Conservation (phyloP, 306 rosid genomes). For the Prunus salicina region DNA sequence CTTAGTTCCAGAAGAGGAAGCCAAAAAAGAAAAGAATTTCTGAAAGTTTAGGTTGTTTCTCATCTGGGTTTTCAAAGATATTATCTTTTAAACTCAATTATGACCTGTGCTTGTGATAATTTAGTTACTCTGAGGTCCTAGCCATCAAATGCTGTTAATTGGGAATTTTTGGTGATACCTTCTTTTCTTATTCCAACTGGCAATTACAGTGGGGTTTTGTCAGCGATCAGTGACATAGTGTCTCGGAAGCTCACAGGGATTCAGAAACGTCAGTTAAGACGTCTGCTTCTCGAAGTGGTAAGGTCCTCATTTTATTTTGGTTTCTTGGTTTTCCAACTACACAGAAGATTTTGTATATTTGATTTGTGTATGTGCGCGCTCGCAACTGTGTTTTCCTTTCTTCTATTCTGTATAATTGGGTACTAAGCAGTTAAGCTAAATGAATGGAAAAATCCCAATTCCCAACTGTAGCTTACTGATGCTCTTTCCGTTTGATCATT, state of each 20-base stretch:
- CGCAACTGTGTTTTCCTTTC: neutral
- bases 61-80: constrained; percentile 9
- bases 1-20: neutral
- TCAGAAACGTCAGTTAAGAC: constrained; percentile 66
- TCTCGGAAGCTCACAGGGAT: constrained; percentile 93
- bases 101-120: neutral
- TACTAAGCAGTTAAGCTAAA: neutral
- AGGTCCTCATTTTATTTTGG: neutral
- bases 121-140: neutral
- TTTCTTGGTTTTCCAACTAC: neutral
- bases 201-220: constrained; percentile 72
- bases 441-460: neutral
- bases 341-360: neutral
- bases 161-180: neutral
- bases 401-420: neutral
- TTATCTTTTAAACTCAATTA: neutral
- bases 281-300: constrained; percentile 88
- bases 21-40: no score
- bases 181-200: constrained; percentile 34
- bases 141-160: neutral
- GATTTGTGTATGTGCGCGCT: neutral
- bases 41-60: neutral
- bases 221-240: constrained; percentile 70
- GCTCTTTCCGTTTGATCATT: neutral
- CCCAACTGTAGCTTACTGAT: neutral